Evolutionary conservation across 2,329 filamentous ascomycete species (phyloP).

Genomic region (Pestalotiopsis sp.): DNA sequence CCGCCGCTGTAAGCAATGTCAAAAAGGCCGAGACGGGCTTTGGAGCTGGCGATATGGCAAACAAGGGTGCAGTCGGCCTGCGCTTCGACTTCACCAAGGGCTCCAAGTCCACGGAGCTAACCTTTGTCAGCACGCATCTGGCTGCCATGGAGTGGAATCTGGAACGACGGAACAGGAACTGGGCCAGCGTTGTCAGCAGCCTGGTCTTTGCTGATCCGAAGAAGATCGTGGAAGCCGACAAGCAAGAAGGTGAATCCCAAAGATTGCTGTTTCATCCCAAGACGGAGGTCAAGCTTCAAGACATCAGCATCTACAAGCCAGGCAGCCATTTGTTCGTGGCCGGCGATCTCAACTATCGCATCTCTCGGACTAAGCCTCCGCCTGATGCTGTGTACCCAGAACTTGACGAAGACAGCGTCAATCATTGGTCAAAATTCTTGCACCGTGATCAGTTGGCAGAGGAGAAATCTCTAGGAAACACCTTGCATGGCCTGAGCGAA

Average conservation of each 20-base stretch:
- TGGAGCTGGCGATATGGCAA: slow-evolving; percentile 86
- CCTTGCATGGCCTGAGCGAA: slow-evolving; percentile 79
- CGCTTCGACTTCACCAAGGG: slow-evolving; percentile 62
- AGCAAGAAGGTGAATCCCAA: slow-evolving; percentile 15
- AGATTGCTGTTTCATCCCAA: slow-evolving; percentile 25
- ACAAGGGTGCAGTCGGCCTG: slow-evolving; percentile 89
- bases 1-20: slow-evolving; percentile 63
- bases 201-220: slow-evolving; percentile 71
- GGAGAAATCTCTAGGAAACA: slow-evolving; percentile 69
- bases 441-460: slow-evolving; percentile 76
- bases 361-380: slow-evolving; percentile 66
- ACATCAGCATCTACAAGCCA: slow-evolving; percentile 73
- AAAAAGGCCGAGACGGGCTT: slow-evolving; percentile 83
- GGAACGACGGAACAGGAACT: slow-evolving; percentile 80
- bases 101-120: slow-evolving; percentile 62
- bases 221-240: slow-evolving; percentile 32
- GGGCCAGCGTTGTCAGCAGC: slow-evolving; percentile 79
- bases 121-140: slow-evolving; percentile 86
- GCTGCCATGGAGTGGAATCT: slow-evolving; percentile 84
- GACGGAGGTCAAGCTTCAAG: slow-evolving; percentile 47
- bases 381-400: slow-evolving; percentile 65
- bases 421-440: slow-evolving; percentile 70
- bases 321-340: slow-evolving; percentile 80
- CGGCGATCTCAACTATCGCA: slow-evolving; percentile 95
- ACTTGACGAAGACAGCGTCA: slow-evolving; percentile 53